These are phyloP conservation scores for Arabidopsis arenosa DNA, from an alignment of 345 rosid species.

Conservation along the genomic window DNA sequence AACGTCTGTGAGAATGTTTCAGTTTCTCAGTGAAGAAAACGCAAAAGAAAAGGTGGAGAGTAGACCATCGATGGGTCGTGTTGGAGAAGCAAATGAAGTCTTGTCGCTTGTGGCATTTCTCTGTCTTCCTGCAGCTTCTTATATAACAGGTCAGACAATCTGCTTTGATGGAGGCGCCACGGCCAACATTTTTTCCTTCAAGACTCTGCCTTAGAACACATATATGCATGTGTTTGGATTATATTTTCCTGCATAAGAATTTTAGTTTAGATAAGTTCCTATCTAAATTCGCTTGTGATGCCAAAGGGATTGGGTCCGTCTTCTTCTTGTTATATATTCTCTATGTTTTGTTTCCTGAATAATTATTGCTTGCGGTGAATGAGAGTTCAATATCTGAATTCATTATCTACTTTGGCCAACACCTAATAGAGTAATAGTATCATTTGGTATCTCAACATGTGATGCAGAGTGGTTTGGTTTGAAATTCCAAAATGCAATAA, in stretches of 20 bases:
- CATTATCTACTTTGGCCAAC: neutral
- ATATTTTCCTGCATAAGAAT: neutral
- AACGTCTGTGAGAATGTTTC: too few species aligned
- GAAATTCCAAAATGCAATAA: neutral
- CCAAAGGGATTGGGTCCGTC: neutral
- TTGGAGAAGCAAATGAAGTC: too few species aligned
- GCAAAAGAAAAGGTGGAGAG: neutral
- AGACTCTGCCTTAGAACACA: neutral
- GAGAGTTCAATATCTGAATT: neutral
- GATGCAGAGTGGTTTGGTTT: neutral
- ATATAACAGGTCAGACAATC: too few species aligned
- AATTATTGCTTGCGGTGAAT: neutral
- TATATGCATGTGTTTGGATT: neutral
- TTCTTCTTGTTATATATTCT: neutral
- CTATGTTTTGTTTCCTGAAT: neutral
- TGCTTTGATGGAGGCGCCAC: constrained; percentile 43
- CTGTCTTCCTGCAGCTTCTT: too few species aligned
- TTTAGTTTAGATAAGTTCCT: neutral
- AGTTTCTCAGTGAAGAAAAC: too few species aligned
- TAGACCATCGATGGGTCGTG: neutral
- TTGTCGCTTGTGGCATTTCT: too few species aligned
- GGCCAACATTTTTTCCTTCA: constrained; percentile 39
- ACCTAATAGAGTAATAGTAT: neutral
- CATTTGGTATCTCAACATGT: neutral
- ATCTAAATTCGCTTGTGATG: neutral